A percentile compares a stretch with the other conserved stretches of the same genome.
Evolutionary conservation across 179 eudicot species (phyloP).

Genomic region (Beta macrorhiza): DNA sequence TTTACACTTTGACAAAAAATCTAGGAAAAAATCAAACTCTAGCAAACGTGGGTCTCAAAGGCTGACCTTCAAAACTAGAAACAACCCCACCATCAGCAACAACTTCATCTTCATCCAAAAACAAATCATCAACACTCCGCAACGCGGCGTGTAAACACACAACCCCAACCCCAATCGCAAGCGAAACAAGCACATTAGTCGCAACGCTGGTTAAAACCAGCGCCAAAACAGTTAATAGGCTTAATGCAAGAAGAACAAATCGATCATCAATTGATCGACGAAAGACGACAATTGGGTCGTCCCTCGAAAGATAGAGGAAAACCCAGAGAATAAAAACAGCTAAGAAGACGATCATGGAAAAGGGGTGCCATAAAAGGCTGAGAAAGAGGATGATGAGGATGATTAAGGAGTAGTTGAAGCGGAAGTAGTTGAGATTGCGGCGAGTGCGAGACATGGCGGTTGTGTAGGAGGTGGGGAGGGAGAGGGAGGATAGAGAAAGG

Average conservation of each 20-base stretch:
- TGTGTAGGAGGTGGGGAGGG: slow-evolving; percentile 53
- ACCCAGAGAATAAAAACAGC: slow-evolving; percentile 50
- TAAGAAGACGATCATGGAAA: slow-evolving; percentile 66
- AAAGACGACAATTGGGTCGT: slow-evolving; percentile 38
- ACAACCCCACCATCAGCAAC: slow-evolving; percentile 43
- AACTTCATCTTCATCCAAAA: slow-evolving; percentile 50
- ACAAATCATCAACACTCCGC: slow-evolving; percentile 58
- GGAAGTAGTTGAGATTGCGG: slow-evolving; percentile 63
- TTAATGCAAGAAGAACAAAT: slow-evolving; percentile 36
- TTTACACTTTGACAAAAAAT: neutral
- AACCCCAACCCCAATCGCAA: slow-evolving; percentile 40
- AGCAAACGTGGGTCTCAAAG: slow-evolving; percentile 31
- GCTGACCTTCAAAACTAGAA: slow-evolving; percentile 45
- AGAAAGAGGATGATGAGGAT: slow-evolving; percentile 50
- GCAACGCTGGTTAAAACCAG: slow-evolving; percentile 65
- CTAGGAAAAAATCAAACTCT: slow-evolving; percentile 11
- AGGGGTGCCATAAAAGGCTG: slow-evolving; percentile 63
- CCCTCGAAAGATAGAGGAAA: slow-evolving; percentile 51
- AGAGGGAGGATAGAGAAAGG: slow-evolving; percentile 44
- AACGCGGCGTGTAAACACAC: slow-evolving; percentile 52
- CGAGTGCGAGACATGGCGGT: slow-evolving; percentile 50
- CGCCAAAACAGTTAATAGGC: slow-evolving; percentile 50
- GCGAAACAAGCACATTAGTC: slow-evolving; percentile 47
- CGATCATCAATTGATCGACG: slow-evolving; percentile 47
- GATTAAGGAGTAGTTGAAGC: slow-evolving; percentile 60